Base-by-base conservation (phyloP, 768 basidiomycete genomes). In the Amanita muscaria region DNA sequence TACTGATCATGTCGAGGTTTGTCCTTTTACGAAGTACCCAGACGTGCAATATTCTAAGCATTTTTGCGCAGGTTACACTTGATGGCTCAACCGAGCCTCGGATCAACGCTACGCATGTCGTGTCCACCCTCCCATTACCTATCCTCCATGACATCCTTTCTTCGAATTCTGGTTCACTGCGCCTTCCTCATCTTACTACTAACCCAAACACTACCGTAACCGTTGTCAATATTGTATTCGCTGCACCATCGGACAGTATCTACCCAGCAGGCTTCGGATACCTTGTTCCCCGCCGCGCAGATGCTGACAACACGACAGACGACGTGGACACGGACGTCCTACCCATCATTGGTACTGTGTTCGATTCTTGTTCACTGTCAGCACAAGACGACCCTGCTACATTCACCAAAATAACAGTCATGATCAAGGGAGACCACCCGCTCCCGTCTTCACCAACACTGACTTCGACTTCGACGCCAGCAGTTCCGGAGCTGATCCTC, bases 241-340 rank as follows among this genome's bases (percentile, higher is more conserved):
- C 79, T 34, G 57, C 59, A 23, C 58, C 73, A 23, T 59, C 66
- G 18, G 56, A 64, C 45, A 47, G 59, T 18, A 70, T 93, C 39
- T 84, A 90, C 53, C 90, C 91, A 0, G 70, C 72, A 2, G 94
- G 94, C 3, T 99, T 97, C 59, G 94, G 94, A 7, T 97, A 92
- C 66, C 82, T 99, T 56, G 74, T 96, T 42, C 91, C 93, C 0
- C 85, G 92, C 12, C 79, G 85, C 0, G 54, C 61, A n/a, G 44
- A 49, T 10, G 41, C 52, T 14, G 37, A 47, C 16, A 31, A 29
- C 12, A 6, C 27, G 6, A 12, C 7, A 29, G 27, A 6, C 6
- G 12, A 29, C 27, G 12, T 12, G 27, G 27, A 44, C 12, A 12
- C 46, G 19, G 48, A 42, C 3, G 38, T 49, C 3, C 60, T 70